Base-by-base conservation (phyloP, 148 eudicot genomes). In the Vaccinium vitisidaea region DNA sequence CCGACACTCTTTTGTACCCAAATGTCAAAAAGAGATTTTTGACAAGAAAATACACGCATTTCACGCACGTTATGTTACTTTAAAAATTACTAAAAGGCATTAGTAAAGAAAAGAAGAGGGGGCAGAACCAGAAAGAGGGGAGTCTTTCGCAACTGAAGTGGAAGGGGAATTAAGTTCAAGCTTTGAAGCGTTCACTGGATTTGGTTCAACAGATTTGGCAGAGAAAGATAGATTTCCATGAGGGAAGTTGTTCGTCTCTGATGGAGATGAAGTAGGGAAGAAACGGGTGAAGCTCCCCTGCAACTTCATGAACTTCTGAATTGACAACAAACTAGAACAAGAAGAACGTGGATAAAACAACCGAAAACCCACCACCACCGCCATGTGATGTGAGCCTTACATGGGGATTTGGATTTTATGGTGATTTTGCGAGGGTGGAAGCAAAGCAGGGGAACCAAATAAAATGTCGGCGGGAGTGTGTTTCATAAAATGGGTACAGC, bases 41-140 rank as follows among this genome's bases (percentile, higher is more conserved):
- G 58, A 50, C 7, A 77, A n/a, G 30, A 49, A 46, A 48, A 46
- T 2, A 36, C 2, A 32, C 32, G 15, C 7, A 50, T 49, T 16
- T 43, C 46, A 81, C 0, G 36, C 1, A n/a, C 12, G 53, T 48
- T 43, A 5, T 18, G 21, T 50, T 50, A 50, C 9, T 50, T 50
- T 50, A 50, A 8, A 50, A 50, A 10, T 50, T 50, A 36, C 39
- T 36, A 50, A 50, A 50, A 50, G 11, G 53, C 10, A 50, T 7
- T 8, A 50, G 9, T 50, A 67, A 48, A 23, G 9, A 32, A 16
- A 36, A 27, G 78, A 32, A 54, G 25, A 21, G n/a, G 78, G 14
- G 19, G 16, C 21, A 59, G 53, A 49, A 83, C 79, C 79, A 48
- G 79, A 74, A 54, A 83, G 5, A 73, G 84, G 67, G 19, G 77